Evolutionary conservation across 1,284 basidiomycete species (phyloP), one percentile per base, ranked within the genome.

Genomic region (Apiotrichum siamense): DNA sequence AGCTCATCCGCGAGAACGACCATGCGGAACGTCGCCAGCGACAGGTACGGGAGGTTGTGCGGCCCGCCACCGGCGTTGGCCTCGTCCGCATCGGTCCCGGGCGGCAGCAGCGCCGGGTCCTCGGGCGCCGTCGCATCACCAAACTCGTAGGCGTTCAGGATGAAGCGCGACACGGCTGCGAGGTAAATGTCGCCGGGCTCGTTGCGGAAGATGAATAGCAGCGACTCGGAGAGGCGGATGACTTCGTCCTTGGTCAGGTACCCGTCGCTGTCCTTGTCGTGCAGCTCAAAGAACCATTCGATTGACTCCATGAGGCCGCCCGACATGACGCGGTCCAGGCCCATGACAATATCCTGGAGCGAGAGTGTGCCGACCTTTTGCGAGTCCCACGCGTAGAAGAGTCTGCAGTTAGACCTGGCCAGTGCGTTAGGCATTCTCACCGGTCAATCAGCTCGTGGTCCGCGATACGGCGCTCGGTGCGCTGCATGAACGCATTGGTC

Each of bases 241-340:
- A 97, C 88, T 71, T 98, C 94, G 65, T 97, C 93, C 73, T 94
- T 97, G 3, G 92, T 94, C 56, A 98, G 76, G 67, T 79, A 92
- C 0, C 91, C 91, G 65, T 97, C 92, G 59, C 89, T 91, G 71
- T 97, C 87, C 74, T 93, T 93, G 76, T 97, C 92, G 62, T 97
- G 91, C 60, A 98, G 73, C 60, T 88, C 87, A 75, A 98, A 97
- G 76, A 98, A 94, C 92, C 94, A 97, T 70, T 96, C 88, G 63
- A 97, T 97, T 64, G 89, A 94, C 55, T 92, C 88, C 90, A 97
- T 96, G 55, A 98, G 77, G 69, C 96, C 96, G 58, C 90, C 93
- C 73, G 90, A 88, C 83, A 97, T 89, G 50, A 97, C 87, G 13
- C 85, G 84, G 64, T 96, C 86, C 39, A 98, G 77, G 1, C 94